Evolutionary conservation across 441 rosid genomes (phyloP), one percentile per base, ranked within the genome.

Genomic region (Arabidopsis lyrata): DNA sequence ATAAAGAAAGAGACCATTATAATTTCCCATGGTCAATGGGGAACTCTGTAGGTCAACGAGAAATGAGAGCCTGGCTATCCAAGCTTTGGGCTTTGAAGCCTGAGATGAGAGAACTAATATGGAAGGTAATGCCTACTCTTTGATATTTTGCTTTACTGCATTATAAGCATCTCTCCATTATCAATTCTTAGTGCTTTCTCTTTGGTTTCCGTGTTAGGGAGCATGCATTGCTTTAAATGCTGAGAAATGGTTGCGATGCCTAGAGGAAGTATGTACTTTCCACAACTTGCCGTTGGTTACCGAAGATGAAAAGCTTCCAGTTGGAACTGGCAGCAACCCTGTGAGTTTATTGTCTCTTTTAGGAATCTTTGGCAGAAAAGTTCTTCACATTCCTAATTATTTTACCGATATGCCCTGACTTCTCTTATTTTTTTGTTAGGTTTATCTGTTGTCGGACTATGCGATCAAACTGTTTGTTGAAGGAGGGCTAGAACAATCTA

Each of bases 301-400:
- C 1, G 91, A 84, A 54, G 91, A 90, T 77, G 89, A 90, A 81
- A 92, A 86, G 90, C 95, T 92, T 77, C 98, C 99, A 31, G 90
- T 88, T 67, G 97, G 98, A 77, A 90, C 86, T 7, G 99, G 99
- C 72, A 95, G 99, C 83, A 95, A 95, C 83, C 99, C 99, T 32
- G 97, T 95, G 77, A 84, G 88, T 80, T 62, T 38, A 6, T 72
- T 18, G 9, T 68, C 58, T 58, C 63, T 73, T 36, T 15, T 59
- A 53, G 6, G 47, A 77, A 54, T 36, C 58, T 49, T 45, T 4
- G 2, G 18, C 38, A 36, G n/a, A 55, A 57, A 70, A 38, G 20
- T 39, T 55, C 18, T 38, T 47, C 44, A 44, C 27, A 14, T 56
- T 36, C 39, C 1, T 3, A 60, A 8, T 34, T 60, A 5, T 31